Evolutionary conservation across 2,329 filamentous ascomycete genomes (phyloP).

Genomic region (Aspergillus tubingensis): DNA sequence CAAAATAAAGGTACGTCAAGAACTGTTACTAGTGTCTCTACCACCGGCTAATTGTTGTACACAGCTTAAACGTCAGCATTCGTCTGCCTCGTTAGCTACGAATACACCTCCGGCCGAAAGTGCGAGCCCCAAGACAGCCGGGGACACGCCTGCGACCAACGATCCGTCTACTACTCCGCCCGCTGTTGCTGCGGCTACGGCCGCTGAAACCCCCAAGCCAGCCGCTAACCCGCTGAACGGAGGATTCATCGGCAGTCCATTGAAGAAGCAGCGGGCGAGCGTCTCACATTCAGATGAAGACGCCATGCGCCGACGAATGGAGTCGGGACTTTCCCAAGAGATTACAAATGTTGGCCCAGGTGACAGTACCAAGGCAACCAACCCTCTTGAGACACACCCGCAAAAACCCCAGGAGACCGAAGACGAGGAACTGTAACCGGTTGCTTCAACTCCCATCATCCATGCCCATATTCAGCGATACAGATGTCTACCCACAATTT

Average conservation of each 20-base stretch:
- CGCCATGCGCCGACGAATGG: conserved; percentile 43
- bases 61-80: conserved; percentile 68
- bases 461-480: not conserved
- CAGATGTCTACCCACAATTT: not conserved
- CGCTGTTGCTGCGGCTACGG: conserved; percentile 21
- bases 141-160: conserved; percentile 35
- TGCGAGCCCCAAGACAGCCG: conserved; percentile 41
- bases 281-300: conserved; percentile 47
- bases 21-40: not conserved
- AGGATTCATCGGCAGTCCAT: conserved; percentile 47
- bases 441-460: not conserved
- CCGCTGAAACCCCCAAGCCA: conserved; percentile 26
- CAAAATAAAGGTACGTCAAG: conserved; percentile 62
- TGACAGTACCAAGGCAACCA: conserved; percentile 11
- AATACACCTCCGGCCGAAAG: conserved; percentile 34
- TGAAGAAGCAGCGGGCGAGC: conserved; percentile 51
- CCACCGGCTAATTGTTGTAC: conserved; percentile 14
- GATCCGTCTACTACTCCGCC: conserved; percentile 42
- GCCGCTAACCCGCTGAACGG: conserved; percentile 31
- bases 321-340: conserved; percentile 39
- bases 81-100: conserved; percentile 56
- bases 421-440: conserved; percentile 35
- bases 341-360: conserved; percentile 30
- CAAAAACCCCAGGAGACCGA: conserved; percentile 22
- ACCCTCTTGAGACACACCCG: conserved; percentile 23